Percentiles rank a stretch among this genome's conserved stretches.
Conservation (phyloP, 768 basidiomycete species). For the Cantharellus anzutake region DNA sequence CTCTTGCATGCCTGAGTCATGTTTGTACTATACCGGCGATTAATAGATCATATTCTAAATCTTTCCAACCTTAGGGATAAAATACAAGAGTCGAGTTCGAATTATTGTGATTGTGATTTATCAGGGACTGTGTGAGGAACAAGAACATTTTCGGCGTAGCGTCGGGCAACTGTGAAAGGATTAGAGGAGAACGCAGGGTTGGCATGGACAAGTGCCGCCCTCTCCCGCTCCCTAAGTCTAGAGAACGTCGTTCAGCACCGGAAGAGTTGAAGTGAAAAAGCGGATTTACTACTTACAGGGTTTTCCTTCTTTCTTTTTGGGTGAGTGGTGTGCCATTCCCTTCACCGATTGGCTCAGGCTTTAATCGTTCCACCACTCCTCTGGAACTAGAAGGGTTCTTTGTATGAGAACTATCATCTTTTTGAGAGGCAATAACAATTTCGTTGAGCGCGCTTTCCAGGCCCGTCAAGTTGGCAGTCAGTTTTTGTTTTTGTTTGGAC, state of each 20-base stretch:
- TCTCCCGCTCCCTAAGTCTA: constrained; percentile 42
- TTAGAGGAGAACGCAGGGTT: constrained; percentile 45
- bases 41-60: not conserved
- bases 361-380: not conserved
- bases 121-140: not conserved
- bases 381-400: not conserved
- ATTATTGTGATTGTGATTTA: not conserved
- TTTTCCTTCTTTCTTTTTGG: constrained; percentile 43
- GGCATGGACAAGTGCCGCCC: constrained; percentile 49
- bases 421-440: not conserved
- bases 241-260: not conserved
- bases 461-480: constrained; percentile 16
- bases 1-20: too few species aligned
- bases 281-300: constrained; percentile 31
- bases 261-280: too few species aligned
- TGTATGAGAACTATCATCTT: not conserved
- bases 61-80: not conserved
- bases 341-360: constrained; percentile 41
- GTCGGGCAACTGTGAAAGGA: constrained; percentile 63
- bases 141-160: constrained; percentile 55
- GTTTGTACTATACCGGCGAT: not conserved
- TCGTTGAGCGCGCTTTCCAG: constrained; percentile 16
- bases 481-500: constrained; percentile 32
- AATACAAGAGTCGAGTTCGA: not conserved
- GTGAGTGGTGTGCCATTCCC: constrained; percentile 39